phyloP scores from a whole-genome alignment of 139 green algal species.

The Chlorella vulgaris region DNA sequence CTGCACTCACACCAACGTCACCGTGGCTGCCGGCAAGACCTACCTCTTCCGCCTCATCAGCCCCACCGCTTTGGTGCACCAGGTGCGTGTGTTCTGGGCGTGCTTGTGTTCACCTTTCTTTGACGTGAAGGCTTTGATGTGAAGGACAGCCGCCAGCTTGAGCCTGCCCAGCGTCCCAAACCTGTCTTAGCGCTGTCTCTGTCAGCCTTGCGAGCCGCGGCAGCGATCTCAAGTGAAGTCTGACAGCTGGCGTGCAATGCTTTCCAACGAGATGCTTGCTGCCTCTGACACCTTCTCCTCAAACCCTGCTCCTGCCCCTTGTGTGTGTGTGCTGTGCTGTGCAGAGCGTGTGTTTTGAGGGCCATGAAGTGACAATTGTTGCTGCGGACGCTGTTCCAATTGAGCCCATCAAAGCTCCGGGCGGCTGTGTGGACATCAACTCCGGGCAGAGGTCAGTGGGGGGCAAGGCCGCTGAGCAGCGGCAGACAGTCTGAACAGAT shows the following conservation, averaged over 20 bases:
- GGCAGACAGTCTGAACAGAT: not conserved
- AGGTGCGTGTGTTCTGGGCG: not conserved
- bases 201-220: too few relatives aligned
- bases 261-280: too few relatives aligned
- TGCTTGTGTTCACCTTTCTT: too few relatives aligned
- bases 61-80: slow-evolving; percentile 48
- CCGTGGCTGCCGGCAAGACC: slow-evolving; percentile 47
- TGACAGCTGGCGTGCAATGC: too few relatives aligned
- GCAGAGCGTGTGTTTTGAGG: slow-evolving; percentile 67
- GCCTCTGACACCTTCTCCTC: too few relatives aligned
- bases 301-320: not conserved
- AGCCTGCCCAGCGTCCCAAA: too few relatives aligned
- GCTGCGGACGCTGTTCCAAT: slow-evolving; percentile 56
- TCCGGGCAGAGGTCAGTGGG: slow-evolving; percentile 60
- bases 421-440: slow-evolving; percentile 69
- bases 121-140: too few relatives aligned
- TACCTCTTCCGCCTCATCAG: slow-evolving; percentile 66
- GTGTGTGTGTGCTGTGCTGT: not conserved
- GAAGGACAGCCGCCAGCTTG: too few relatives aligned
- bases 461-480: too few relatives aligned
- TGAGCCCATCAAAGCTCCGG: slow-evolving; percentile 29
- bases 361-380: slow-evolving; percentile 59
- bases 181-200: too few relatives aligned
- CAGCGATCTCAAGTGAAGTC: too few relatives aligned
- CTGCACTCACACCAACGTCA: slow-evolving; percentile 40